A percentile compares a stretch with the other conserved stretches of the same genome.
These are phyloP conservation scores for Saccharomyces mikatae DNA, from an alignment of 805 yeast species.

Conservation along the genomic window DNA sequence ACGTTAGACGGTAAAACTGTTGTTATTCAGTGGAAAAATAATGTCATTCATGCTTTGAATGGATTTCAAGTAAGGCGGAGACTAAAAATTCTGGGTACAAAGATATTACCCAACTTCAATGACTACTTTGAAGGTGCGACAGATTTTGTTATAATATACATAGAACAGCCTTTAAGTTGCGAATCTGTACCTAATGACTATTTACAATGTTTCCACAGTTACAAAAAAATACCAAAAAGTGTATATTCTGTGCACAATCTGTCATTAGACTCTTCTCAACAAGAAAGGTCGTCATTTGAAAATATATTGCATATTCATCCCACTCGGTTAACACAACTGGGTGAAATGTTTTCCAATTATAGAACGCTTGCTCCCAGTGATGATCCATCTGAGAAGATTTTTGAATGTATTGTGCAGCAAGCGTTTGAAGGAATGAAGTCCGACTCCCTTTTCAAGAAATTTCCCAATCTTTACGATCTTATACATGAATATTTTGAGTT, in stretches of 20 bases:
- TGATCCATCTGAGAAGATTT: constrained; percentile 22
- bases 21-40: constrained; percentile 41
- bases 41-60: constrained; percentile 44
- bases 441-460: constrained; percentile 11
- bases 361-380: constrained; percentile 31
- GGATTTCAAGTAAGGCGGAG: constrained; percentile 46
- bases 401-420: constrained; percentile 22
- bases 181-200: constrained; percentile 1
- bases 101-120: constrained; percentile 46
- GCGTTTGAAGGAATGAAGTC: constrained; percentile 8
- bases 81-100: constrained; percentile 38
- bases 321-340: constrained; percentile 29
- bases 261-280: constrained; percentile 1
- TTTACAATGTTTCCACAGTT: not conserved
- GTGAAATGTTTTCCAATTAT: constrained; percentile 26
- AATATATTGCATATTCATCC: constrained; percentile 10
- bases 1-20: constrained; percentile 53
- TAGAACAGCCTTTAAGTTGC: constrained; percentile 44
- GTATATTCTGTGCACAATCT: not conserved
- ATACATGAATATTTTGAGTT: constrained; percentile 67
- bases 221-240: not conserved
- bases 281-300: constrained; percentile 8
- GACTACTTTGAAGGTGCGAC: constrained; percentile 52
- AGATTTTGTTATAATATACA: constrained; percentile 46
- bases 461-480: constrained; percentile 38